Conservation (phyloP, 129 eudicot genomes). For the Lactuca saligna region DNA sequence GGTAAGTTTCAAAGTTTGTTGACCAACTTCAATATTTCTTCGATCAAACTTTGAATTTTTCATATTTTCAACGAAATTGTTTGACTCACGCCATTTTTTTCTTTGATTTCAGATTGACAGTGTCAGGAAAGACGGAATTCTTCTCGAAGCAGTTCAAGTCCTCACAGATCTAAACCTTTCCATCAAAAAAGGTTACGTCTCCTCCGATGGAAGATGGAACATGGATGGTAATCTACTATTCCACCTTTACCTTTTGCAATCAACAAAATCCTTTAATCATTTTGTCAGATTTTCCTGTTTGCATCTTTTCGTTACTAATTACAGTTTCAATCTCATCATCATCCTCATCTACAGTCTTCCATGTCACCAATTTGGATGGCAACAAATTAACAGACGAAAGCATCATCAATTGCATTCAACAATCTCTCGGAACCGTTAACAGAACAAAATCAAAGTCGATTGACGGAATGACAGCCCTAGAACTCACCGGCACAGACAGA, state of each 20-base stretch:
- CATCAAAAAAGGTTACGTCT: constrained; percentile 85
- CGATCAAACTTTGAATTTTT: background rate
- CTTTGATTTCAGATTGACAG: constrained; percentile 64
- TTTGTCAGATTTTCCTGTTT: constrained; percentile 15
- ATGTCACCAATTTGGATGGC: constrained; percentile 84
- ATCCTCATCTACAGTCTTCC: constrained; percentile 71
- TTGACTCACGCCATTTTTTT: constrained; percentile 8
- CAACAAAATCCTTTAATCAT: constrained; percentile 17
- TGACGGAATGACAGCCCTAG: constrained; percentile 75
- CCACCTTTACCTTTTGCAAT: background rate
- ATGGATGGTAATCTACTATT: constrained; percentile 68
- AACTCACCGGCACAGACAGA: constrained; percentile 82
- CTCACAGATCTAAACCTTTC: constrained; percentile 86
- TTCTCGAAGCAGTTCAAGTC: constrained; percentile 94
- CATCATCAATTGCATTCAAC: constrained; percentile 71
- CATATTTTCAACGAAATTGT: background rate
- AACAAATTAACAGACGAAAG: constrained; percentile 70
- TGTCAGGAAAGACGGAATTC: constrained; percentile 81
- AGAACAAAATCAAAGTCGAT: constrained; percentile 41
- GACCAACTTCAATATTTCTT: background rate
- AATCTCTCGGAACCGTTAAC: constrained; percentile 77
- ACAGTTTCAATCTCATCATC: constrained; percentile 21
- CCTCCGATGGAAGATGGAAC: constrained; percentile 96
- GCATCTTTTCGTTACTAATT: constrained; percentile 24
- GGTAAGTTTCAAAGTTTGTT: constrained; percentile 42